Evolutionary conservation across 495 filamentous ascomycete genomes (phyloP).

Genomic region (Echria macrotheca): DNA sequence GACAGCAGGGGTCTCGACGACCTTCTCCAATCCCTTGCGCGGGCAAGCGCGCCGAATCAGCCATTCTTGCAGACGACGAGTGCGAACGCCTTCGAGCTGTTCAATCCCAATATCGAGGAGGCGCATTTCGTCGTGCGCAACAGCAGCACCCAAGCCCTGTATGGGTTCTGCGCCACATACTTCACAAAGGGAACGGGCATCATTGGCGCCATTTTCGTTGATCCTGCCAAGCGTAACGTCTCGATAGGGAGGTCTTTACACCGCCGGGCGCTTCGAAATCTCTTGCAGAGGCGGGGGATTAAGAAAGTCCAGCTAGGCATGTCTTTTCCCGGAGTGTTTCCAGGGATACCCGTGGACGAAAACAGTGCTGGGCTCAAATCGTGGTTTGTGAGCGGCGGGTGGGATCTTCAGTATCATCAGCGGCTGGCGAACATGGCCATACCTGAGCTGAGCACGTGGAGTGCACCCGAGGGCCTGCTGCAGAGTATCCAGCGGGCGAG

Average conservation of each 20-base stretch:
- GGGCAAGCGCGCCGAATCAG: constrained; percentile 51
- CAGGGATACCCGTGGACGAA: constrained; percentile 63
- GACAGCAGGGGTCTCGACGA: constrained; percentile 65
- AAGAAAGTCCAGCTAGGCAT: constrained; percentile 75
- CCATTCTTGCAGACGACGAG: constrained; percentile 58
- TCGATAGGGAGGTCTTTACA: constrained; percentile 84
- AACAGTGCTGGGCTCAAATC: constrained; percentile 45
- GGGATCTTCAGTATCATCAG: constrained; percentile 46
- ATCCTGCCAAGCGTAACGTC: constrained; percentile 73
- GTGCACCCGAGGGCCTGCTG: constrained; percentile 65
- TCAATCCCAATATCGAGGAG: constrained; percentile 62
- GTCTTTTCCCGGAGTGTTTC: constrained; percentile 70
- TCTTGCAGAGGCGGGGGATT: constrained; percentile 60
- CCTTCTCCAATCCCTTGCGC: constrained; percentile 58
- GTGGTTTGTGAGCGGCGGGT: constrained; percentile 49
- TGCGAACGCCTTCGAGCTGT: constrained; percentile 70
- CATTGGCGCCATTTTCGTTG: constrained; percentile 79
- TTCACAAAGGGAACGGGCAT: constrained; percentile 68
- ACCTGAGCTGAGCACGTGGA: constrained; percentile 64
- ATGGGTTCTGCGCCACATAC: constrained; percentile 86
- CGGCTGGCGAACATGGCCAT: constrained; percentile 57
- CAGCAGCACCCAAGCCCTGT: constrained; percentile 78
- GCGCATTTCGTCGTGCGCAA: constrained; percentile 87
- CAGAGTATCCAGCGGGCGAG: constrained; percentile 64
- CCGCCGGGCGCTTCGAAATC: constrained; percentile 64